Conservation (phyloP, 805 yeast species). For the Ogataea paradorogensis region DNA sequence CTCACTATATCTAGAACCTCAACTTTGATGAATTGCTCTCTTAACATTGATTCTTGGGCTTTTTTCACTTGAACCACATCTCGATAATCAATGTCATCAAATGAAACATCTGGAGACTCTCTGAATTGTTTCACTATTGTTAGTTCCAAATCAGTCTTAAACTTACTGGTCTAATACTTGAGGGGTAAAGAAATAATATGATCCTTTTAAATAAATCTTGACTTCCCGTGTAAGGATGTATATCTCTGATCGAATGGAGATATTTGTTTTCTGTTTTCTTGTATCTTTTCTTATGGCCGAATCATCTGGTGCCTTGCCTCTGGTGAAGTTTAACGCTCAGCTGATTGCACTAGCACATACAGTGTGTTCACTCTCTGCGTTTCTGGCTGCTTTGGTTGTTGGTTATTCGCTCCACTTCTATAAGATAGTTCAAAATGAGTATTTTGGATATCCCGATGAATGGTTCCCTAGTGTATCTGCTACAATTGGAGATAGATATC, state of each 20-base stretch:
- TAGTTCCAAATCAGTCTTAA: neutral
- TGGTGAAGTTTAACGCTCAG: slow-evolving; percentile 53
- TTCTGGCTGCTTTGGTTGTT: slow-evolving; percentile 66
- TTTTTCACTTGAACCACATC: slow-evolving; percentile 57
- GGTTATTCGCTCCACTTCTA: slow-evolving; percentile 79
- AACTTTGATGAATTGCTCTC: slow-evolving; percentile 77
- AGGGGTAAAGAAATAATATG: slow-evolving; percentile 2
- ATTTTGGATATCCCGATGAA: slow-evolving; percentile 91
- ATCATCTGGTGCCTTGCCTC: slow-evolving; percentile 13
- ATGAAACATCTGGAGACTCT: slow-evolving; percentile 69
- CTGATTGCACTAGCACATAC: slow-evolving; percentile 72
- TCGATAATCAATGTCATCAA: slow-evolving; percentile 77
- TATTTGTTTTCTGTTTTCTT: slow-evolving; percentile 7
- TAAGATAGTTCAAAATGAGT: slow-evolving; percentile 84
- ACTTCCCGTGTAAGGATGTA: slow-evolving; percentile 2
- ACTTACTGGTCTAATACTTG: slow-evolving; percentile 7
- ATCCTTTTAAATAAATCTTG: neutral
- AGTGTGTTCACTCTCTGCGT: slow-evolving; percentile 68
- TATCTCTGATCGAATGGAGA: slow-evolving; percentile 1
- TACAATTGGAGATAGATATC: slow-evolving; percentile 94
- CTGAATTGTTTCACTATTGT: slow-evolving; percentile 18
- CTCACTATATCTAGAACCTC: slow-evolving; percentile 66
- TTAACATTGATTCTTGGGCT: slow-evolving; percentile 75
- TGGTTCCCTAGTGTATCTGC: slow-evolving; percentile 99
- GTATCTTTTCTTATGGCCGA: slow-evolving; percentile 12